phyloP scores from a whole-genome alignment of 805 yeast genomes.

The Candida xiaguanensis region DNA sequence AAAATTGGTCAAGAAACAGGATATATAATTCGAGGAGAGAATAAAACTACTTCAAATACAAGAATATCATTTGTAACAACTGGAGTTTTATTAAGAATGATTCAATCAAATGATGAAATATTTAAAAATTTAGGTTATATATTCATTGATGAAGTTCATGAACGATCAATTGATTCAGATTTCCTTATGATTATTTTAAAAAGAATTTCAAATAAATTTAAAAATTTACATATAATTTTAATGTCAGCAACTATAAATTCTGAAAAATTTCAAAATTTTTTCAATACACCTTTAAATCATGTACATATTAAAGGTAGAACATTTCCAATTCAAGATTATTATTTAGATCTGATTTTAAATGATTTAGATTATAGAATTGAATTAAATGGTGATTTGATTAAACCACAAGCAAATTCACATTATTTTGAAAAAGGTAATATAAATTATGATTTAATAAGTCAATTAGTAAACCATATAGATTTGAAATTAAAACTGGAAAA shows the following conservation, averaged over 20 bases:
- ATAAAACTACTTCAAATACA: conserved; percentile 56
- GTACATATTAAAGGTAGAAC: conserved; percentile 91
- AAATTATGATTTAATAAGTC: conserved; percentile 68
- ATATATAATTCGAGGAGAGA: conserved; percentile 86
- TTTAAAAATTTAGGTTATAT: conserved; percentile 62
- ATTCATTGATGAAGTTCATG: conserved; percentile 95
- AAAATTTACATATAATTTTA: conserved; percentile 63
- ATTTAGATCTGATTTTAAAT: conserved; percentile 62
- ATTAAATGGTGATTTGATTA: conserved; percentile 37
- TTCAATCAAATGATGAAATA: conserved; percentile 49
- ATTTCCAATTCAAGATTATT: conserved; percentile 79
- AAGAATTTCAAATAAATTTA: conserved; percentile 46
- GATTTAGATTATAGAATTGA: conserved; percentile 54
- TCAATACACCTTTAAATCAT: conserved; percentile 50
- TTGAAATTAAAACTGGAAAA: conserved; percentile 34
- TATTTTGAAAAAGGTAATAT: conserved; percentile 66
- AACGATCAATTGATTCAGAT: conserved; percentile 88
- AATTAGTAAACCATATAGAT: conserved; percentile 54
- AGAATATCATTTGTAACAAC: conserved; percentile 87
- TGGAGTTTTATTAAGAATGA: conserved; percentile 84
- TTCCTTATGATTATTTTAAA: conserved; percentile 75
- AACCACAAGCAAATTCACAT: conserved; percentile 61
- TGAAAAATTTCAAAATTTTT: conserved; percentile 62
- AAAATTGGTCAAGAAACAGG: conserved; percentile 77
- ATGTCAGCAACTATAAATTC: conserved; percentile 95